Base-by-base conservation (phyloP, 208 protist genomes). In the Crithidia expoeki region DNA sequence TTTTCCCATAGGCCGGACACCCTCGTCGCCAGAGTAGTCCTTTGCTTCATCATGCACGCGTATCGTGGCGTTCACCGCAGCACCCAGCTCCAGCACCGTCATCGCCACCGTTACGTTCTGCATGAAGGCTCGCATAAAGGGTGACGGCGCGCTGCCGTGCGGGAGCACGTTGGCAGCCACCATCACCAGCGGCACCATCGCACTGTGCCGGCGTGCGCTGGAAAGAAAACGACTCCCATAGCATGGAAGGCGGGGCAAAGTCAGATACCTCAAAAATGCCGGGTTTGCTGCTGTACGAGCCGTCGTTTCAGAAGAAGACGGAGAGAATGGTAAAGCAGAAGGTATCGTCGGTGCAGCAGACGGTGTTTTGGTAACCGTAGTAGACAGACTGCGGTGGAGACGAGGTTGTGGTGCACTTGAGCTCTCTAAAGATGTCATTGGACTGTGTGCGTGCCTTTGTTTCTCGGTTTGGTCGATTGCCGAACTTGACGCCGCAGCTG, bases 141-240 rank as follows among this genome's bases (percentile, higher is more conserved):
- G 68, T 9, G 68, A 50, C n/a, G 52, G 25, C 11, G 63, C 72
- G 17, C 66, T 47, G 30, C 74, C 56, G 14, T 14, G 46, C 14
- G 80, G 83, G 32, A 85, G 58, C 1, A 85, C 58, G 33, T 77
- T 62, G 17, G 70, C 72, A 47, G 80, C 80, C 16, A 80, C 44
- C 5, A 89, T 57, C 19, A 81, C 60, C 23, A 89, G 80, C 25
- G 76, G 72, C 40, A 71, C 65, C 80, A 89, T 85, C 6, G 62
- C 66, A 68, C 76, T 76, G 23, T 57, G 55, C 16, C 83, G 55
- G 3, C 76, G 79, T n/a, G 83, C 83, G 57, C 83, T 85, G 10
- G 74, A 69, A 5, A 89, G 38, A 53, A 85, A 78, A n/a, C 68
- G 80, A 46, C 85, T 89, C 33, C 73, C 73, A 23, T 55, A 51